Conservation (phyloP, 371 early-diverging fungal genomes). For the Phascolomyces articulosus region DNA sequence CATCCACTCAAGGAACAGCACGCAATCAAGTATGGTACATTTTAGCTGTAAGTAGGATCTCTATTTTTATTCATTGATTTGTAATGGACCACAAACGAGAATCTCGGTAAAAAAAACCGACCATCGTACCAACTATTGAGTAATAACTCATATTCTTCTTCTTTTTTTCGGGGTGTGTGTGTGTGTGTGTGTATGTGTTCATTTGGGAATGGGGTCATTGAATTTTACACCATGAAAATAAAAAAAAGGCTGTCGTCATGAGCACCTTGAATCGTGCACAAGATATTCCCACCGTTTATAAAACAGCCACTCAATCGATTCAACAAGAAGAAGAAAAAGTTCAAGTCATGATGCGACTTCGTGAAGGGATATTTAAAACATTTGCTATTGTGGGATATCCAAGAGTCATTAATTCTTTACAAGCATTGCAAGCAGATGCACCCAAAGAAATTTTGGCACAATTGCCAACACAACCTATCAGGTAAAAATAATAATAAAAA, state of each 20-base stretch:
- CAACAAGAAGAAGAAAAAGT: conserved; percentile 12
- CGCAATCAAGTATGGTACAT: conserved; percentile 12
- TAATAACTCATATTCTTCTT: too few relatives aligned
- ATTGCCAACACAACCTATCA: conserved; percentile 15
- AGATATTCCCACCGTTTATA: conserved; percentile 23
- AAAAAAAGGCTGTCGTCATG: conserved; percentile 10
- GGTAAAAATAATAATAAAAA: conserved; percentile 5
- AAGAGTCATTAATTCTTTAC: conserved; percentile 38
- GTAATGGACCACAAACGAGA: too few relatives aligned
- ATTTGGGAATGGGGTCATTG: neutral
- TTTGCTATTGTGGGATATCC: conserved; percentile 42
- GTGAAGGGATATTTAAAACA: conserved; percentile 41
- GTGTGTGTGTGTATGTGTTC: too few relatives aligned
- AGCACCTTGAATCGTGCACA: conserved; percentile 5
- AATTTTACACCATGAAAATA: too few relatives aligned
- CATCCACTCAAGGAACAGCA: neutral
- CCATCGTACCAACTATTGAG: too few relatives aligned
- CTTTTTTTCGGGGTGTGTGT: neutral
- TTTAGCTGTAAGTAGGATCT: conserved; percentile 11
- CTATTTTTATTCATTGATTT: neutral
- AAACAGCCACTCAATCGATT: conserved; percentile 11
- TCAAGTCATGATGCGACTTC: conserved; percentile 27
- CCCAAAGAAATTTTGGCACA: conserved; percentile 20
- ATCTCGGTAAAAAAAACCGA: too few relatives aligned
- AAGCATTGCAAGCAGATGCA: conserved; percentile 24